Base-by-base conservation (phyloP, 2,329 filamentous ascomycete species). In the Clarireedia sp. region DNA sequence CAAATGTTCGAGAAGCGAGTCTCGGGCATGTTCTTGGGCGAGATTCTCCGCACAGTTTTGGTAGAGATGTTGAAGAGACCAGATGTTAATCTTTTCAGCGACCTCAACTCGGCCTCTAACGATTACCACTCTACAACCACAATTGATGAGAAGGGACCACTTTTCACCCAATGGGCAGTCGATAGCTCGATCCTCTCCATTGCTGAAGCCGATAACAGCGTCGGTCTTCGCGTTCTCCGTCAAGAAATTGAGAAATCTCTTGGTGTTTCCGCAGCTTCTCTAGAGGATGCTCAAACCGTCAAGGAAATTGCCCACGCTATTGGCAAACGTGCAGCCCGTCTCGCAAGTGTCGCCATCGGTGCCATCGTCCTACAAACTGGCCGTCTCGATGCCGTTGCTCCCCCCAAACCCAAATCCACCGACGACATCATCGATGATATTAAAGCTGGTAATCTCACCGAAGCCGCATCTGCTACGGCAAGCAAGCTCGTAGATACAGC, bases 1-100 rank as follows among this genome's bases (percentile, higher is more conserved):
- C 94, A 99, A 69, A 96, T 97, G 89, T 99, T 97, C 68, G 94
- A 99, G 76, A 99, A 99, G 79, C 87, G 92, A 48, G 87, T 99
- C 16, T 96, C 90, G 0, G 94, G 94, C 70, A 97, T 99, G 92
- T 99, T 97, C 75, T 73, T 99, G 48, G 94, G 94, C 54, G 94
- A 99, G 71, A 91, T 97, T 60, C 79, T 96, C 54, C 87, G 94
- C 54, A 79, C 89, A 45, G 84, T 85, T 16, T 74, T 96, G 21
- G 70, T 94, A 50, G 78, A 83, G 56, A 79, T 96, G 69, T 75
- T 91, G 66, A 79, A 86, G 64, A 79, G 89, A 63, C 76, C 83
- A 26, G 70, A 78, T 1, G 73, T 86, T 6, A 77, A 83, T 2
- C 78, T 96, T 37, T 95, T 96, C 79, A 81, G 79, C 64, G 87